Evolutionary conservation across 2,329 filamentous ascomycete genomes (phyloP), one percentile per base, ranked within the genome.

Genomic region (Pseudogymnoascus sp.): DNA sequence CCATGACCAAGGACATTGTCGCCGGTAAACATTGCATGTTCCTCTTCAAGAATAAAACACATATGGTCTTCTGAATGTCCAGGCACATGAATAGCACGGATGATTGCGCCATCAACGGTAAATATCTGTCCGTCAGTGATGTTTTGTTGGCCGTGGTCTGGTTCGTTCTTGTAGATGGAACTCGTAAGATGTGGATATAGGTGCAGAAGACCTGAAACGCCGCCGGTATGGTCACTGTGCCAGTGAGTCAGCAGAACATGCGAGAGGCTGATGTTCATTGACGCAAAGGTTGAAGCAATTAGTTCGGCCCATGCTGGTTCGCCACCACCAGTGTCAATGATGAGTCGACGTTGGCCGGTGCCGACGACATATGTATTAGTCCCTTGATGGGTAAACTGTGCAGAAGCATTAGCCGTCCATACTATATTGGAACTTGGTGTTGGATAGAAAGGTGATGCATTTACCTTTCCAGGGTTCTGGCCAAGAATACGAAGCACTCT

Each of bases 301-400:
- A n/a, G 84, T 80, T 73, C 93, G 88, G 18, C 75, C 96, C 87
- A 62, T 89, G 29, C 26, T 18, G 51, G 51, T 7, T 34, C 26
- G 1, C 51, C 51, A 5, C 51, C 88, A 61, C 90, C 95, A 0
- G 93, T 96, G 76, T 99, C 95, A 71, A 99, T 86, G 21, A 99
- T 83, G 64, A 97, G 81, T 8, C 93, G 86, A 5, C 78, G 76
- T 5, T 78, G 74, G 3, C 93, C 93, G 5, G 83, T 86, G 65
- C 95, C 95, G 64, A 99, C 72, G 16, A 99, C 83, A 75, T 99
- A 99, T 39, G 95, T 99, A 75, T 99, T 99, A 68, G 95, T 97
- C 66, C 92, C 88, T 76, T 88, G 84, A 10, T 89, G 77, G 3
- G 85, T 83, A n/a, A 57, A 57, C 51, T 57, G n/a, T 0, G 79